phyloP scores from a whole-genome alignment of 495 filamentous ascomycete species.

The Beverwykella pulmonaria region DNA sequence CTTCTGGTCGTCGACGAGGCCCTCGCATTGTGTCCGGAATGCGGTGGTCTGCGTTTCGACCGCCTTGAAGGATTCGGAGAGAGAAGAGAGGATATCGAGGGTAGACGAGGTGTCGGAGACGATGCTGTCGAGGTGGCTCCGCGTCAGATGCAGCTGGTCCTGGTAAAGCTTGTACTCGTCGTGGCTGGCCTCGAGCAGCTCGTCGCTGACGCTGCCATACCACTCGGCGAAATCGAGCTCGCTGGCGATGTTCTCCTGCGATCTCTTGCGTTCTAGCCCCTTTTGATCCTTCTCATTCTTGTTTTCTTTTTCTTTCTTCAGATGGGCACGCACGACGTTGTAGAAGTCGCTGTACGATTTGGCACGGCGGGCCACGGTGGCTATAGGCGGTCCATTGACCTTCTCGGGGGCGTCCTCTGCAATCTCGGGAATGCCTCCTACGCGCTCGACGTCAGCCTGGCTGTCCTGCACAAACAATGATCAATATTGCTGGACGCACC shows the following conservation, averaged over 20 bases:
- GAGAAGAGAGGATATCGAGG: constrained; percentile 69
- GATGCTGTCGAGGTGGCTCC: constrained; percentile 79
- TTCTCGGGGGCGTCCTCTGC: constrained; percentile 54
- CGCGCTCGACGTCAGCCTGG: constrained; percentile 49
- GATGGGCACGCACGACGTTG: constrained; percentile 60
- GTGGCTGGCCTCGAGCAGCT: constrained; percentile 76
- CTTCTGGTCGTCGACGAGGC: constrained; percentile 75
- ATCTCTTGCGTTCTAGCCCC: constrained; percentile 46
- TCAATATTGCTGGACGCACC: constrained; percentile 41
- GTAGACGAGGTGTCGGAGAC: constrained; percentile 72
- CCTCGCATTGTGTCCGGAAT: constrained; percentile 90
- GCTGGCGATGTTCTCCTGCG: constrained; percentile 40
- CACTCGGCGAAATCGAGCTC: constrained; percentile 65
- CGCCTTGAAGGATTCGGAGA: constrained; percentile 79
- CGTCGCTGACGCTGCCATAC: constrained; percentile 64
- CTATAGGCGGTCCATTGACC: constrained; percentile 60
- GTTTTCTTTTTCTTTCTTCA: constrained; percentile 56
- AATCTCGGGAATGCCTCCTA: constrained; percentile 50
- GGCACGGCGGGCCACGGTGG: constrained; percentile 64
- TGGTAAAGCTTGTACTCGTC: constrained; percentile 79
- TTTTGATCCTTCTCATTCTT: constrained; percentile 3
- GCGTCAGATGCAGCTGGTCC: constrained; percentile 76
- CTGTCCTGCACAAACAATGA: constrained; percentile 48
- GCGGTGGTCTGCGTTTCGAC: constrained; percentile 89
- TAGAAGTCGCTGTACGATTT: constrained; percentile 79